A percentile compares a stretch with the other conserved stretches of the same genome.
phyloP scores from a whole-genome alignment of 345 rosid species.

The Limnanthes douglasii region DNA sequence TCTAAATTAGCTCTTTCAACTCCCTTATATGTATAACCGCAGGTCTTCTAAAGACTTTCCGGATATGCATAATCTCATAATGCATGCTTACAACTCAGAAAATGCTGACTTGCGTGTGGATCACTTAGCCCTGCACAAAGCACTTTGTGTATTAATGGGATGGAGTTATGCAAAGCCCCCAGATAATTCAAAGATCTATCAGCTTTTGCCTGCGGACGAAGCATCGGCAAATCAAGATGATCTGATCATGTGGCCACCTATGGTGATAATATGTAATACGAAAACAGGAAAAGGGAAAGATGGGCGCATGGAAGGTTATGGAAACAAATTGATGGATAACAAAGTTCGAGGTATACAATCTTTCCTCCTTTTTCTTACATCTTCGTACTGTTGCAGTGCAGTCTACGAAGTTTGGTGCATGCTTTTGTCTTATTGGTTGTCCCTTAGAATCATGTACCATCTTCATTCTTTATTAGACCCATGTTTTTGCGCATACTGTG shows the following conservation, averaged over 20 bases:
- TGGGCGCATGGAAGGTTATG: conserved; percentile 93
- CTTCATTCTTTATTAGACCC: too few species aligned
- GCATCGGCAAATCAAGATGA: conserved; percentile 76
- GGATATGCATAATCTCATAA: conserved; percentile 82
- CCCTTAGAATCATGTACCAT: conserved; percentile 3
- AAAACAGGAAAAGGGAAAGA: conserved; percentile 90
- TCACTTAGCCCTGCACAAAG: conserved; percentile 95
- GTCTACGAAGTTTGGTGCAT: conserved; percentile 6
- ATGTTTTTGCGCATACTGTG: too few species aligned
- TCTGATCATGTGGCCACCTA: conserved; percentile 94
- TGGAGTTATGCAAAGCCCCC: conserved; percentile 82
- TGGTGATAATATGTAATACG: conserved; percentile 86
- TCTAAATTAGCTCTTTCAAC: conserved; percentile 45
- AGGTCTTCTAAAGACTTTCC: conserved; percentile 82
- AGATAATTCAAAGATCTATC: conserved; percentile 75
- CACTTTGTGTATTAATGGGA: conserved; percentile 91
- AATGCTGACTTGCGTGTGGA: conserved; percentile 61
- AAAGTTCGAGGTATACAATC: conserved; percentile 68
- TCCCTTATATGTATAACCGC: conserved; percentile 55
- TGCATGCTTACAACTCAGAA: conserved; percentile 86
- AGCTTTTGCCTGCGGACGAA: conserved; percentile 56
- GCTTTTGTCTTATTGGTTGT: conserved; percentile 6
- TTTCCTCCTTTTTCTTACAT: conserved; percentile 16
- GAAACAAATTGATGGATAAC: conserved; percentile 92
- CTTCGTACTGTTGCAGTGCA: conserved; percentile 2